Percentiles rank a stretch among this genome's conserved stretches.
Conservation (phyloP, 1,284 basidiomycete species). For the Ceratobasidium sp. region DNA sequence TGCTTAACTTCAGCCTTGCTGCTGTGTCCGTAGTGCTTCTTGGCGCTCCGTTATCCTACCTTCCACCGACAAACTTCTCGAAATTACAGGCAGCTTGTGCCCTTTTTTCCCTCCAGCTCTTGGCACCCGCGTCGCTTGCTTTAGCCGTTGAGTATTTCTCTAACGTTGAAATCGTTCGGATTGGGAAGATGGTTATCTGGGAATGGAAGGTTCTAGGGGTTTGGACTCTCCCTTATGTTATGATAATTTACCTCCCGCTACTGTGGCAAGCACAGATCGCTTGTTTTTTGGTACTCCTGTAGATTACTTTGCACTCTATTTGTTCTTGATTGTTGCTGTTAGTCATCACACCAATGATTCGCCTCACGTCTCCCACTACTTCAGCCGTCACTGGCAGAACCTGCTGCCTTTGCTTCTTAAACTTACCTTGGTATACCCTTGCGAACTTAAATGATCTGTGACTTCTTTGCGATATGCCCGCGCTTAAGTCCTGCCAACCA, state of each 20-base stretch:
- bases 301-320: background rate
- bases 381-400: too few relatives aligned
- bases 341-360: too few relatives aligned
- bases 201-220: slow-evolving; percentile 49
- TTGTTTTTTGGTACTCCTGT: slow-evolving; percentile 37
- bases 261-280: slow-evolving; percentile 45
- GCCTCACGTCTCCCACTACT: too few relatives aligned
- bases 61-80: slow-evolving; percentile 13
- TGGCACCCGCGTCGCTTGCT: slow-evolving; percentile 19
- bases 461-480: too few relatives aligned
- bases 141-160: slow-evolving; percentile 17
- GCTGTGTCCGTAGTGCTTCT: slow-evolving; percentile 74
- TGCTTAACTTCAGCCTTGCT: slow-evolving; percentile 92
- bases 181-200: slow-evolving; percentile 47
- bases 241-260: slow-evolving; percentile 47
- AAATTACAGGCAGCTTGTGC: background rate
- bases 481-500: too few relatives aligned
- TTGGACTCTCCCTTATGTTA: slow-evolving; percentile 49
- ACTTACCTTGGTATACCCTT: too few relatives aligned
- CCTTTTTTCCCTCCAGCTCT: slow-evolving; percentile 17
- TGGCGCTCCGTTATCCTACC: slow-evolving; percentile 59
- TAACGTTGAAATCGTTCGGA: slow-evolving; percentile 13
- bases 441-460: too few relatives aligned
- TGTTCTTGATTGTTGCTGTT: too few relatives aligned
- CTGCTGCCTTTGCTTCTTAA: too few relatives aligned